Percentiles rank a stretch among this genome's conserved stretches.
These are phyloP conservation scores for Tetrapyrgos nigripes DNA, from an alignment of 1,284 basidiomycete species.

Conservation along the genomic window DNA sequence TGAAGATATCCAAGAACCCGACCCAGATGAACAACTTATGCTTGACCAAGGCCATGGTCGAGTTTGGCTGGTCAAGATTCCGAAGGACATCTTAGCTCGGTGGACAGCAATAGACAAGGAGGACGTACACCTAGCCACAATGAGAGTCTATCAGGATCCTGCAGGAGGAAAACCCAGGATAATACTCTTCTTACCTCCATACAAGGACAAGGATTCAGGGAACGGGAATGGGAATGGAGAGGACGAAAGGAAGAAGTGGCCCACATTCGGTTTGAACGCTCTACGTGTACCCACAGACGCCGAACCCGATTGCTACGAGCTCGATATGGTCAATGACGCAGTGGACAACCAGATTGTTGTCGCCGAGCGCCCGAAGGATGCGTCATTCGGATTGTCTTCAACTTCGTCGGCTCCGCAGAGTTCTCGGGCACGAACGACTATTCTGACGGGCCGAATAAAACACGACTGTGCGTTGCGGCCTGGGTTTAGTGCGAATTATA, in stretches of 20 bases:
- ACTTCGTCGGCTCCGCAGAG: constrained; percentile 43
- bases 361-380: constrained; percentile 74
- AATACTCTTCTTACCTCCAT: constrained; percentile 69
- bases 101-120: constrained; percentile 70
- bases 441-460: constrained; percentile 75
- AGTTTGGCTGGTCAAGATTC: constrained; percentile 84
- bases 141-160: constrained; percentile 71
- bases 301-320: constrained; percentile 72
- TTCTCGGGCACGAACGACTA: constrained; percentile 71
- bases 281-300: constrained; percentile 37
- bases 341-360: constrained; percentile 82
- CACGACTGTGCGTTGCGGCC: constrained; percentile 78
- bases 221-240: constrained; percentile 39
- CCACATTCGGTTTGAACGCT: constrained; percentile 42
- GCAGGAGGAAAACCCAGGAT: constrained; percentile 62
- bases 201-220: constrained; percentile 46
- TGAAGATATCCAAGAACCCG: constrained; percentile 70
- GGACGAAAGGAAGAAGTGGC: constrained; percentile 34
- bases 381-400: constrained; percentile 46
- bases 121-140: constrained; percentile 72
- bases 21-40: constrained; percentile 79
- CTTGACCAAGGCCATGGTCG: constrained; percentile 73
- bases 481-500: constrained; percentile 65
- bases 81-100: constrained; percentile 72
- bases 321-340: constrained; percentile 78